Conservation (phyloP, 2,329 filamentous ascomycete species). For the Colletotrichum horii region DNA sequence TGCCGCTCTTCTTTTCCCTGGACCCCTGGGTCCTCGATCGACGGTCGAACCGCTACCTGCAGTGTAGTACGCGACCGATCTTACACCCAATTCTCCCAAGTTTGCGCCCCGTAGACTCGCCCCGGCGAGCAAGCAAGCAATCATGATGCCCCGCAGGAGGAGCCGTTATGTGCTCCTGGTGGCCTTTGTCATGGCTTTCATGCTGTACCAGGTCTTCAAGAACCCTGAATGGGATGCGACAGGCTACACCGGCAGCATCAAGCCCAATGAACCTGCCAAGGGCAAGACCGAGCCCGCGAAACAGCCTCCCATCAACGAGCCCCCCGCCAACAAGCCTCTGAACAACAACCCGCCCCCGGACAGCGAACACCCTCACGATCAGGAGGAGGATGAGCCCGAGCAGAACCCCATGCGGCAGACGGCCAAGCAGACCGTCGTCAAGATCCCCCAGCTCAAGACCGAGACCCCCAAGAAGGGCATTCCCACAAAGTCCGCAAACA, state of each 20-base stretch:
- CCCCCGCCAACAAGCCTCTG: neutral
- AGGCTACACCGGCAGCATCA: slow-evolving; percentile 7
- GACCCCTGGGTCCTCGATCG: neutral
- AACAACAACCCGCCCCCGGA: slow-evolving; percentile 21
- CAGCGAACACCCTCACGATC: slow-evolving; percentile 11
- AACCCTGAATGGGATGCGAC: slow-evolving; percentile 41
- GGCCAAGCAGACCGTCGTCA: slow-evolving; percentile 14
- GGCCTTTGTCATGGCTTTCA: slow-evolving; percentile 58
- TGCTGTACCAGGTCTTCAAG: slow-evolving; percentile 54
- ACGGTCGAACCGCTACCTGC: neutral
- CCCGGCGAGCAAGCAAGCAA: neutral
- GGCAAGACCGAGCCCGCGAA: neutral
- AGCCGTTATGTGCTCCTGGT: slow-evolving; percentile 66
- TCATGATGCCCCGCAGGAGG: slow-evolving; percentile 62
- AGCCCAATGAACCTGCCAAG: slow-evolving; percentile 11
- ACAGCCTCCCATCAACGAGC: slow-evolving; percentile 9
- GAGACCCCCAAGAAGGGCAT: neutral
- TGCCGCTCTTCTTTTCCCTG: neutral
- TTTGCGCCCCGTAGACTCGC: neutral
- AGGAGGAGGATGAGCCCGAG: slow-evolving; percentile 14
- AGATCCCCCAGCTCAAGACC: slow-evolving; percentile 19
- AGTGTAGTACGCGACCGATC: slow-evolving; percentile 10
- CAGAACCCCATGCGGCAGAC: slow-evolving; percentile 20
- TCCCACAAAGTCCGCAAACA: slow-evolving; percentile 4
- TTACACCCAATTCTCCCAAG: neutral